These are phyloP conservation scores for Cicer chorassanicum DNA, from an alignment of 306 rosid genomes.

Conservation along the genomic window DNA sequence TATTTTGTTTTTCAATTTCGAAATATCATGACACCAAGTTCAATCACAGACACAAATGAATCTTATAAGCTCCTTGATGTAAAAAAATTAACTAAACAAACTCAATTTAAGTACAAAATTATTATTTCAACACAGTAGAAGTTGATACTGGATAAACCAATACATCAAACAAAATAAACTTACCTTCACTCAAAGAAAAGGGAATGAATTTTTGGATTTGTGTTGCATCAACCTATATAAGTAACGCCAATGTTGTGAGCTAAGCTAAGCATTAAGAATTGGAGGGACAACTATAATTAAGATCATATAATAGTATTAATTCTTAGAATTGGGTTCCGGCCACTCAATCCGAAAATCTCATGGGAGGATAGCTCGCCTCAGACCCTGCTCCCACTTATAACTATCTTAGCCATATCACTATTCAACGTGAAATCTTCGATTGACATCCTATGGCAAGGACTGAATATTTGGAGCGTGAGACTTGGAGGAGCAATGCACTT, in stretches of 20 bases:
- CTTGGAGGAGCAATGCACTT: background rate
- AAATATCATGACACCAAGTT: background rate
- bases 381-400: too few species aligned
- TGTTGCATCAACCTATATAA: conserved; percentile 1
- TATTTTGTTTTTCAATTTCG: background rate
- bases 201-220: background rate
- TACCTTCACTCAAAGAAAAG: background rate
- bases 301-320: background rate
- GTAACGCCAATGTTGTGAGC: background rate
- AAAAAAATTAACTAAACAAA: background rate
- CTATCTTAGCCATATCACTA: too few species aligned
- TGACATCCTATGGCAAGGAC: background rate
- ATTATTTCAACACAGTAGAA: background rate
- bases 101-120: background rate
- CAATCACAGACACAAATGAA: conserved; percentile 5
- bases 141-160: background rate
- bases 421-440: too few species aligned
- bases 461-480: background rate
- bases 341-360: background rate
- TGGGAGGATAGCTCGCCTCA: too few species aligned
- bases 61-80: background rate
- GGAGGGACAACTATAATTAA: background rate
- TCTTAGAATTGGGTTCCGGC: background rate
- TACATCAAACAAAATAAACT: conserved; percentile 15
- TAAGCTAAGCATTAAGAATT: background rate